phyloP scores from a whole-genome alignment of 2,329 filamentous ascomycete species.

The Talaromyces marneffei region DNA sequence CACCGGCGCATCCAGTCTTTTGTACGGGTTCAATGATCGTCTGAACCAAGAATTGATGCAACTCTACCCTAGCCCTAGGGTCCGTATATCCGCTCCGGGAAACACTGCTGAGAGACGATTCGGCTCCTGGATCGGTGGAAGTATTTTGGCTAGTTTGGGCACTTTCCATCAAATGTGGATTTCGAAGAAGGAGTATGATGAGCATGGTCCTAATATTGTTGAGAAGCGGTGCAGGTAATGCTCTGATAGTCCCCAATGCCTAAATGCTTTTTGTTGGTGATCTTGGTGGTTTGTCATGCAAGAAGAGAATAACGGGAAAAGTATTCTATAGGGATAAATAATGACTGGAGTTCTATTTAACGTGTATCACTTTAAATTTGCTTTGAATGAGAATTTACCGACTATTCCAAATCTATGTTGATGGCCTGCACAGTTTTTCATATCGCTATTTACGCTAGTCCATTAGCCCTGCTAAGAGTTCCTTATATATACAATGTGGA shows the following conservation, averaged over 20 bases:
- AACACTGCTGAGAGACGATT: constrained; percentile 85
- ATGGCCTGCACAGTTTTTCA: not conserved
- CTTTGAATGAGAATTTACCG: not conserved
- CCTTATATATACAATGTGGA: not conserved
- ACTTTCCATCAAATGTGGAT: constrained; percentile 99
- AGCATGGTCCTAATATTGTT: constrained; percentile 83
- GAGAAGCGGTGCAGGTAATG: constrained; percentile 89
- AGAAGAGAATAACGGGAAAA: not conserved
- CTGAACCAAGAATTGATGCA: constrained; percentile 75
- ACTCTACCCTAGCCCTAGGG: constrained; percentile 77
- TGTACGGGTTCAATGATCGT: constrained; percentile 88
- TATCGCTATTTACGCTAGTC: not conserved
- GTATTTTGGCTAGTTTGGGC: constrained; percentile 88
- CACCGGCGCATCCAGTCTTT: constrained; percentile 77
- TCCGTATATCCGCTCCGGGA: constrained; percentile 82
- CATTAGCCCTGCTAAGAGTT: not conserved
- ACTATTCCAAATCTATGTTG: not conserved
- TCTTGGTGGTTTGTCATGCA: not conserved
- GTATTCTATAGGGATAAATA: not conserved
- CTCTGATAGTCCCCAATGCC: not conserved
- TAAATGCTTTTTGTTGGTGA: not conserved
- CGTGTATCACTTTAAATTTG: constrained; percentile 4
- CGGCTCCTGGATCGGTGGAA: constrained; percentile 92
- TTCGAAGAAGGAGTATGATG: constrained; percentile 92
- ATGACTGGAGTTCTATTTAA: constrained; percentile 6